Evolutionary conservation across 371 early-diverging fungal species (phyloP), one percentile per base, ranked within the genome.

Genomic region (Modicella reniformis): DNA sequence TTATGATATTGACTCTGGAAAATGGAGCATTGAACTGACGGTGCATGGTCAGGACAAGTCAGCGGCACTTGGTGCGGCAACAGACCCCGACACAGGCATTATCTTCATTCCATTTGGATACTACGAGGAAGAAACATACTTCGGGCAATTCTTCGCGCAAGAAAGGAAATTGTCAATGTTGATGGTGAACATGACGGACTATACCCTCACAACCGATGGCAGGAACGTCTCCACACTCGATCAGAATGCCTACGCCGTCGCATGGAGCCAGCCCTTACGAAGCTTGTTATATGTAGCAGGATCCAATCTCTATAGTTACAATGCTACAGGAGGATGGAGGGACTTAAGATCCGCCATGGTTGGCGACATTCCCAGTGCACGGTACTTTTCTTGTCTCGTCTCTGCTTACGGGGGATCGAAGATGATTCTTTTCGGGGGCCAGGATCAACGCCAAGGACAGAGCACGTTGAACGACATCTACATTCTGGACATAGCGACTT

Each of bases 351-450:
- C 23, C 25, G 7, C 50, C 2, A 5, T 26, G 5, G 26, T 6
- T 4, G 70, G 70, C 15, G 8, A 30, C 25, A 21, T 54, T 2
- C 61, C 67, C 0, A 2, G 30, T 5, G 65, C 60, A 8, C 63
- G 70, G 0, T 26, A 55, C 13, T 63, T 56, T 12, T 50, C 65
- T 28, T 71, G 72, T 28, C 50, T 71, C 51, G 65, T 64, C 26
- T 30, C 71, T 0, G 72, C 67, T 12, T 59, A 72, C 28, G 44
- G 44, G 12, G 72, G 72, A 29, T 4, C 49, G 26, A 65, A 66
- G 47, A 57, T 66, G 57, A 44, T 72, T 26, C 50, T 72, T 13
- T 72, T 57, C 47, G 72, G 72, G 12, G 72, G 72, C 44, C 6
- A 44, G 19, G 44, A 17, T 19, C n/a, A n/a, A n/a, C n/a, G n/a